Evolutionary conservation across 2,329 filamentous ascomycete species (phyloP), one percentile per base, ranked within the genome.

Genomic region (Lecanicillium sp.): DNA sequence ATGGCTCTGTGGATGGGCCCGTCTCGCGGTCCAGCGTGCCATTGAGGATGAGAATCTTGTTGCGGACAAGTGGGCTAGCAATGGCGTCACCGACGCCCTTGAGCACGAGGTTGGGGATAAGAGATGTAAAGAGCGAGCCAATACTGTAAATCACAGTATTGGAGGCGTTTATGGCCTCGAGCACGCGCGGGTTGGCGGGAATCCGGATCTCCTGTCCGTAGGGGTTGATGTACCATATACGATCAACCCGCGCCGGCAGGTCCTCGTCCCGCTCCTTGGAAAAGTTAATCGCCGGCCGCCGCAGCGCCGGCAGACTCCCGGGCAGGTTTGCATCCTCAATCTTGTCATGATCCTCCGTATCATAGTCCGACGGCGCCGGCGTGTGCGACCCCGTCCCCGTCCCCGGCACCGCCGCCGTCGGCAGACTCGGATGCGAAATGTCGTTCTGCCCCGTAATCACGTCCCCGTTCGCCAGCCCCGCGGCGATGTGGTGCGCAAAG

Each of bases 151-250:
- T 79, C 8, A 96, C 74, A 1, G 81, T 83, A 48, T 81, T 76
- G 0, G 86, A 77, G 2, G 70, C 68, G 14, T 71, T 69, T 1
- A 97, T 64, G 0, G 88, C 81, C 7, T 81, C 76, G 0, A 95
- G 58, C 0, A 91, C 88, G 43, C 88, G 83, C 0, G 89, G 83
- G 59, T 95, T 97, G 2, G 89, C 86, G 0, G 83, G 78, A 0
- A 90, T 87, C 15, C 84, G 81, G 56, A 97, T 96, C 66, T 96
- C 90, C 62, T 96, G 89, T n/a, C 91, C 91, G 64, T 96, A 97
- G 0, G 91, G 91, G 60, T 96, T 97, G 69, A 97, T 97, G 70
- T 97, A 97, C 89, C 90, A 97, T 26, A 97, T 76, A 2, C 90
- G 72, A 47, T 83, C 74, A 56, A 97, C 95, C 23, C 87, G 77